Evolutionary conservation across 805 yeast species (phyloP), one percentile per base, ranked within the genome.

Genomic region (Priceomyces fermenticarens): DNA sequence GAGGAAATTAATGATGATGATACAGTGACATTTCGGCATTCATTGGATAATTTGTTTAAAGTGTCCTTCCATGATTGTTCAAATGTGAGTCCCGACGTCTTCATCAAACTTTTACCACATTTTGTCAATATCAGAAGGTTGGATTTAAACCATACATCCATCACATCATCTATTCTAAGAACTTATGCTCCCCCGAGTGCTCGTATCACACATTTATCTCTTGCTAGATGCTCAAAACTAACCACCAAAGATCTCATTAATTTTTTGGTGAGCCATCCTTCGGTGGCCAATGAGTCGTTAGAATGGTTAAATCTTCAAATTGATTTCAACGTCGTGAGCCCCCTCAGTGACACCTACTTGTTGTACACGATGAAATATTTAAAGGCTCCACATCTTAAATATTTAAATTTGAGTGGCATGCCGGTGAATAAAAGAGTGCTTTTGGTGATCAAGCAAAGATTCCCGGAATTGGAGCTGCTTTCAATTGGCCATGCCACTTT

Each of bases 61-160:
- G 52, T 90, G 9, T 87, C 95, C 0, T 78, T 90, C 54, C 96
- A 89, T 62, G 96, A 88, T 54, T 90, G 97, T 59, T 82, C 93
- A 2, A 88, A 86, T 48, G 67, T 89, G 30, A 74, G 87, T 3
- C 61, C 77, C 4, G 70, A 69, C n/a, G 73, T 74, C 0, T 77
- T 85, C 42, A 69, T 69, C 17, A 73, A 72, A 39, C 57, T 86
- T 10, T 65, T 90, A 23, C 83, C 85, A 2, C 75, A 72, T 37
- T 64, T 83, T 35, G 64, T 70, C 17, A 67, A 72, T 43, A 63
- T 89, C 38, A 77, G 78, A 47, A 77, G 88, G 46, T 65, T 89
- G 25, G 97, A 89, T 57, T 67, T 90, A 37, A 80, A 86, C 11
- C 96, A 88, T 53, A 89, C 97, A 0, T 80, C 83, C 34, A 77